phyloP scores from a whole-genome alignment of 2,329 filamentous ascomycete genomes.

The Neofusicoccum kwambonambiense region DNA sequence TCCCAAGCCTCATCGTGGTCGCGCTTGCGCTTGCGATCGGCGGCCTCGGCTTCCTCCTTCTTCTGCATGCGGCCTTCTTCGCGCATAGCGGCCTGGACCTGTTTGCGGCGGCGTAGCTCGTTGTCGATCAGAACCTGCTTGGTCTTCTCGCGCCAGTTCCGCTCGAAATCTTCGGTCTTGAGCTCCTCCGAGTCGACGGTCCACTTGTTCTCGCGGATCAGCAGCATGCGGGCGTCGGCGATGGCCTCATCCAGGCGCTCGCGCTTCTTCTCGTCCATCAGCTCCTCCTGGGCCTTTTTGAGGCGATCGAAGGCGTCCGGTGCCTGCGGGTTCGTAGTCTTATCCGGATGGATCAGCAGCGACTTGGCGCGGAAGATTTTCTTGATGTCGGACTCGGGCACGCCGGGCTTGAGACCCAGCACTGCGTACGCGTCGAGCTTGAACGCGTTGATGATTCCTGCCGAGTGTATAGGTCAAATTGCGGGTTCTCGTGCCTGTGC shows the following conservation, averaged over 20 bases:
- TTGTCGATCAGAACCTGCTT: constrained; percentile 89
- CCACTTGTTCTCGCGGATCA: constrained; percentile 93
- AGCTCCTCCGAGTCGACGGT: constrained; percentile 85
- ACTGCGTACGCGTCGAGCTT: constrained; percentile 84
- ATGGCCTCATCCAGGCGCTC: constrained; percentile 88
- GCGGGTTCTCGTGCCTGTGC: neutral
- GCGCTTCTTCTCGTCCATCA: constrained; percentile 93
- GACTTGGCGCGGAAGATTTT: constrained; percentile 92
- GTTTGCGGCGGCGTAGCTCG: constrained; percentile 77
- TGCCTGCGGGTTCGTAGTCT: constrained; percentile 84
- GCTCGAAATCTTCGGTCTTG: constrained; percentile 77
- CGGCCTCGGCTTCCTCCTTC: constrained; percentile 80
- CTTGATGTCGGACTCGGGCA: constrained; percentile 96
- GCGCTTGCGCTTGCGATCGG: constrained; percentile 60
- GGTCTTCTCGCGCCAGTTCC: constrained; percentile 86
- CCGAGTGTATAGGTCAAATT: neutral
- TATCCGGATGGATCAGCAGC: constrained; percentile 98
- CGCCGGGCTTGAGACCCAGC: constrained; percentile 90
- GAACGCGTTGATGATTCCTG: constrained; percentile 79
- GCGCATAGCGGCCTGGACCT: constrained; percentile 92
- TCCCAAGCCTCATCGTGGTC: constrained; percentile 97
- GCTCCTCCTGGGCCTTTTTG: constrained; percentile 87
- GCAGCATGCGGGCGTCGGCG: constrained; percentile 88
- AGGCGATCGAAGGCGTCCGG: constrained; percentile 96
- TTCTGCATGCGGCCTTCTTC: constrained; percentile 90